Conservation (phyloP, 2,329 filamentous ascomycete species). For the Arthrobotrys conoides region DNA sequence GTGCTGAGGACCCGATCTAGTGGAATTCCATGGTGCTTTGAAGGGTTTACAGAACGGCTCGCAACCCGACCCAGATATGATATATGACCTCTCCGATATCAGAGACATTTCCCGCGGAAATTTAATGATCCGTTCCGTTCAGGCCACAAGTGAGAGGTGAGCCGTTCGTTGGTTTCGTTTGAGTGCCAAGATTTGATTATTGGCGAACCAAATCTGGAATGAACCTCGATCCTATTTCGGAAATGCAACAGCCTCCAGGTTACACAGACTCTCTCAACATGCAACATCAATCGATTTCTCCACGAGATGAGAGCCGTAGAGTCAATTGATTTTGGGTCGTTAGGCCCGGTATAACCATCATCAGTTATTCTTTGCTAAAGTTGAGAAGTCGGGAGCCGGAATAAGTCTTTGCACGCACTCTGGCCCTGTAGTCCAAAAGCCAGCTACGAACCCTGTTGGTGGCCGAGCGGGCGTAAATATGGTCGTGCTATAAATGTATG, state of each 20-base stretch:
- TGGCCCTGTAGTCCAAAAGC: no score
- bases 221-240: neutral
- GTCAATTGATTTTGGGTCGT: no score
- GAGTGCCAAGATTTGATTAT: neutral
- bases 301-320: no score
- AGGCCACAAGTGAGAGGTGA: neutral
- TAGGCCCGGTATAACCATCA: no score
- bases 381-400: neutral
- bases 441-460: no score
- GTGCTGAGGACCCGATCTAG: neutral
- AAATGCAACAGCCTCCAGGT: slow-evolving; percentile 6
- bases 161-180: neutral
- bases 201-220: neutral
- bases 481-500: no score
- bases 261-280: slow-evolving; percentile 4
- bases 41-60: neutral
- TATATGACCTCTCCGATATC: neutral
- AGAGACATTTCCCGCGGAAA: slow-evolving; percentile 6
- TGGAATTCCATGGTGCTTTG: slow-evolving; percentile 3
- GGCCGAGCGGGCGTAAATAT: no score
- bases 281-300: neutral
- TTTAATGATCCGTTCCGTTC: slow-evolving; percentile 26
- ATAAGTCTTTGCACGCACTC: neutral
- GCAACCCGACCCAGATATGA: neutral
- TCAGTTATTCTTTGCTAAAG: neutral